Base-by-base conservation (phyloP, 1,284 basidiomycete species). In the Ganoderma meredithae region DNA sequence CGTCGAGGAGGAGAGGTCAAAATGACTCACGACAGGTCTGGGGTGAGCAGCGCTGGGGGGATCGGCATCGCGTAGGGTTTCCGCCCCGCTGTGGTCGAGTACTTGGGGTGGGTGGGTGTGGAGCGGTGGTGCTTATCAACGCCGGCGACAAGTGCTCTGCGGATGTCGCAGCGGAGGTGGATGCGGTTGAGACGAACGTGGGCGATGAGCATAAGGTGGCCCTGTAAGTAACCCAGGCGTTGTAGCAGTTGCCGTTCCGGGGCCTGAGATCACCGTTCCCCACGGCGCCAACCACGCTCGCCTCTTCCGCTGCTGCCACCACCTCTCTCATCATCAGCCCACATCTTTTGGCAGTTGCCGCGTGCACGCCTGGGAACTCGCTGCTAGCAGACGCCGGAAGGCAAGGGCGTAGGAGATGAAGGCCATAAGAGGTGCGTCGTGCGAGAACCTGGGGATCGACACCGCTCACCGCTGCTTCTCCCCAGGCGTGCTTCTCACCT, bases 401-500 rank as follows among this genome's bases (percentile, higher is more conserved):
- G 36, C 44, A 17, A 17, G 10, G 17, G 49, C 64, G 59, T 53
- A 66, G 64, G 65, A 71, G 58, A 89, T 89, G 88, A 86, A 86
- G 70, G 88, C 88, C n/a, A 87, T 91, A 72, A 90, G 87, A 85
- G 90, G 89, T 86, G 67, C 52, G 83, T 74, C 49, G 15, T 47
- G 47, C 39, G 47, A 36, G 58, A 62, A 22, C 33, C 62, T 41
- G 31, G 49, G 19, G 44, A 25, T 39, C 61, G 33, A 62, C 60
- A 27, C 62, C 55, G 65, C 68, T 66, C 39, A 63, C 52, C 47
- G 39, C 19, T 60, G 65, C 27, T 64, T 62, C 68, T 44, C 27
- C 55, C 63, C 68, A 93, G 91, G 93, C 52, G 81, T 92, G 63
- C 85, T 94, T 71, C 81, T 95, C 64, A 92, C 89, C 73, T 94